A percentile compares a stretch with the other conserved stretches of the same genome.
phyloP scores from a whole-genome alignment of 495 filamentous ascomycete genomes.

The Podospora pseudocomata region DNA sequence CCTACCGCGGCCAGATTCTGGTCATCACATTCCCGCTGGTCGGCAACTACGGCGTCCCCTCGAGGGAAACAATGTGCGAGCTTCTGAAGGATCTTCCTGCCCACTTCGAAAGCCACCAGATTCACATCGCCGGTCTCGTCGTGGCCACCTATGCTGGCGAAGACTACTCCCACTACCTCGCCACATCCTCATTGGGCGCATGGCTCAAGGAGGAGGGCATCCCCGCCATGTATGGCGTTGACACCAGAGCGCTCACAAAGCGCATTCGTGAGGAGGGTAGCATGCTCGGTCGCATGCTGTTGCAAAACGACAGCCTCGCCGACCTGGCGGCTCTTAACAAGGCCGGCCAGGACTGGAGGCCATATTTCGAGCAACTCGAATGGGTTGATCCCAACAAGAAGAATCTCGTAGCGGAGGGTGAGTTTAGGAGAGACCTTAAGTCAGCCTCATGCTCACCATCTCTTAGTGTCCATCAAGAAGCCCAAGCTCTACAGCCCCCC shows the following conservation, averaged over 20 bases:
- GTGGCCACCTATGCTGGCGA: slow-evolving; percentile 89
- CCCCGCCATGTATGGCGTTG: slow-evolving; percentile 94
- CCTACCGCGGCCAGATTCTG: slow-evolving; percentile 96
- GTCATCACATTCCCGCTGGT: slow-evolving; percentile 99
- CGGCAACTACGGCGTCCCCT: slow-evolving; percentile 96
- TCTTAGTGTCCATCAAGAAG: slow-evolving; percentile 76
- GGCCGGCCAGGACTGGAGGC: slow-evolving; percentile 54
- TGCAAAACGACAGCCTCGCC: slow-evolving; percentile 56
- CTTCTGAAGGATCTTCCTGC: slow-evolving; percentile 79
- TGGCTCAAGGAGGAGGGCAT: slow-evolving; percentile 96
- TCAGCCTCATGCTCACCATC: slow-evolving; percentile 31
- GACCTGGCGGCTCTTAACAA: slow-evolving; percentile 27
- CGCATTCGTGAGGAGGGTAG: slow-evolving; percentile 88
- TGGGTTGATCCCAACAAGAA: slow-evolving; percentile 90
- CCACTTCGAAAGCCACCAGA: slow-evolving; percentile 85
- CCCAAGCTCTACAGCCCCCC: slow-evolving; percentile 77
- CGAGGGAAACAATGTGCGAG: slow-evolving; percentile 73
- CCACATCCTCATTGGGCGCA: slow-evolving; percentile 78
- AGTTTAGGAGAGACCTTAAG: slow-evolving; percentile 34
- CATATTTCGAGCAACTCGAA: slow-evolving; percentile 67
- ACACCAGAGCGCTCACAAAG: slow-evolving; percentile 92
- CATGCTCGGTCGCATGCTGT: slow-evolving; percentile 89
- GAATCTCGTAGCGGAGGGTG: slow-evolving; percentile 92
- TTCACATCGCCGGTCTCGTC: slow-evolving; percentile 88
- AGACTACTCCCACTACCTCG: slow-evolving; percentile 90